Conservation (phyloP, 208 protist species). For the Sergeia podlipaevii region DNA sequence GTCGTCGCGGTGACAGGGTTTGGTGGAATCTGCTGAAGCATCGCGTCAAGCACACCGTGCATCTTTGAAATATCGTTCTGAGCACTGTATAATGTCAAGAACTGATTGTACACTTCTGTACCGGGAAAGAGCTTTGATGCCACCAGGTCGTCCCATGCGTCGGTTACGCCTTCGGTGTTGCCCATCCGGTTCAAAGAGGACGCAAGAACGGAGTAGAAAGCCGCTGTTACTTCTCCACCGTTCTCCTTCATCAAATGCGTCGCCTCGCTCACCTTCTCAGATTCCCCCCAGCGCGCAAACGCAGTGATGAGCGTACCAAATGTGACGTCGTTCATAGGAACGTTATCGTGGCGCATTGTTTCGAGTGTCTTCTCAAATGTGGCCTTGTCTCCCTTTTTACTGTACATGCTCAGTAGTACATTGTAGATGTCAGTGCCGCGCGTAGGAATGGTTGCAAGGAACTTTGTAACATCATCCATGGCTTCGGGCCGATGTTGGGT, state of each 20-base stretch:
- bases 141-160: slow-evolving; percentile 83
- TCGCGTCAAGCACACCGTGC: slow-evolving; percentile 82
- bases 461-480: slow-evolving; percentile 32
- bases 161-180: slow-evolving; percentile 65
- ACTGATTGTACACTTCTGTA: slow-evolving; percentile 87
- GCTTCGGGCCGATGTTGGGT: slow-evolving; percentile 12
- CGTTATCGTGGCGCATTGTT: slow-evolving; percentile 68
- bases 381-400: slow-evolving; percentile 48
- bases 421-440: slow-evolving; percentile 86
- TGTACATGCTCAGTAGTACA: slow-evolving; percentile 82
- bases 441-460: slow-evolving; percentile 40
- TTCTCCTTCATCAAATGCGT: slow-evolving; percentile 73
- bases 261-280: slow-evolving; percentile 64
- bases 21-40: slow-evolving; percentile 87
- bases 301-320: slow-evolving; percentile 87
- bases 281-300: slow-evolving; percentile 72
- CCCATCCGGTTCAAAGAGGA: slow-evolving; percentile 80
- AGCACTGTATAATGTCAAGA: slow-evolving; percentile 73
- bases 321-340: slow-evolving; percentile 87
- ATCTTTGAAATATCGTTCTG: slow-evolving; percentile 78
- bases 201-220: slow-evolving; percentile 84
- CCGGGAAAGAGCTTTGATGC: slow-evolving; percentile 80
- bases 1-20: slow-evolving; percentile 86
- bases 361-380: slow-evolving; percentile 65
- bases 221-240: slow-evolving; percentile 64